These are phyloP conservation scores for Ogataea henricii DNA, from an alignment of 805 yeast species.

Conservation along the genomic window DNA sequence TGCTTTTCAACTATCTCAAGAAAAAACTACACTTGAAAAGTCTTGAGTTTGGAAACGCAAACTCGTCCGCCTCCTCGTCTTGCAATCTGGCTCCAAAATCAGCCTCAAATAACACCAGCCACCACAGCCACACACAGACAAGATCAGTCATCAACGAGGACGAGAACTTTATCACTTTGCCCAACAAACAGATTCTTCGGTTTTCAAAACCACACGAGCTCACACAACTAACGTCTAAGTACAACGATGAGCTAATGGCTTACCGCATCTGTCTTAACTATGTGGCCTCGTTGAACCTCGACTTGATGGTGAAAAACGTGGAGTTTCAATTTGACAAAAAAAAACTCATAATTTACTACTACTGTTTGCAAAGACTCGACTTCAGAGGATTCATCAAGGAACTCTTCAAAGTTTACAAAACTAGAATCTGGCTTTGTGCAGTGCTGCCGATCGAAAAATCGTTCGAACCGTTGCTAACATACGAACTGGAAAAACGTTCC, in stretches of 20 bases:
- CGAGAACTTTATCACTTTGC: conserved; percentile 65
- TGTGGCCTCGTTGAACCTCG: conserved; percentile 41
- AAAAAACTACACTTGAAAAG: conserved; percentile 69
- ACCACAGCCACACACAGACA: conserved; percentile 19
- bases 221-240: conserved; percentile 59
- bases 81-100: conserved; percentile 4
- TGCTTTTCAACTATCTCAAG: conserved; percentile 71
- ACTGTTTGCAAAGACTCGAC: conserved; percentile 66
- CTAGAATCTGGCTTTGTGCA: conserved; percentile 84
- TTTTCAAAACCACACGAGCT: conserved; percentile 77
- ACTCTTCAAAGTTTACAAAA: conserved; percentile 71
- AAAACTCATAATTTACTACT: conserved; percentile 72
- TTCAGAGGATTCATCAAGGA: conserved; percentile 74
- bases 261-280: conserved; percentile 60
- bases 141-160: conserved; percentile 49
- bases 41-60: conserved; percentile 38
- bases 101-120: conserved; percentile 20
- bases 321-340: conserved; percentile 84
- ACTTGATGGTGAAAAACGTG: conserved; percentile 66
- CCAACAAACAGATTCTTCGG: conserved; percentile 74
- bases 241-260: conserved; percentile 72
- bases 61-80: conserved; percentile 24
- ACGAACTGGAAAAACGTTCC: conserved; percentile 31
- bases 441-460: conserved; percentile 46
- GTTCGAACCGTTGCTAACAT: conserved; percentile 32